Base-by-base conservation (phyloP, 1,284 basidiomycete species). In the Taiwanofungus camphoratus region DNA sequence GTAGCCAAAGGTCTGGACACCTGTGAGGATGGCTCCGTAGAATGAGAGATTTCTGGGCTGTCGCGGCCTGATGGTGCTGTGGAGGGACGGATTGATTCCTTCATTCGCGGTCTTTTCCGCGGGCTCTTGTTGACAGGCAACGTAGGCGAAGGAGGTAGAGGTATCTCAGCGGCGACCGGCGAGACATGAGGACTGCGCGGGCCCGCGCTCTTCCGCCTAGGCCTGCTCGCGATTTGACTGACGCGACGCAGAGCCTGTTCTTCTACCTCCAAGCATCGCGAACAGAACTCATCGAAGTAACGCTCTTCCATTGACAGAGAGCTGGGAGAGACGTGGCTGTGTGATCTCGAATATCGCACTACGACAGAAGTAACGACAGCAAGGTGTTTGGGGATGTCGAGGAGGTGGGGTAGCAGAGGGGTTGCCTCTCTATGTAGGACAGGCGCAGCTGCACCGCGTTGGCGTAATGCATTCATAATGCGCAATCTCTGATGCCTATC, bases 291-390 rank as follows among this genome's bases (percentile, higher is more conserved):
- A 36, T 56, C 48, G 47, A 63, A 58, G 30, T 45, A 22, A 13
- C 39, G 39, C 32, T 45, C 43, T 20, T 48, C 49, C 26, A 42
- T 48, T 31, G 37, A 36, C 33, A 35, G 47, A 46, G 36, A 46
- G 46, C 37, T 66, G 67, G 51, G 15, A 16, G 41, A 5, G 20
- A 41, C 45, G 41, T 52, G 54, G 37, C 41, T 48, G 29, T 52
- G 49, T 29, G 52, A 41, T 11, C 59, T 55, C 5, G 60, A 55
- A 51, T 77, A 71, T 31, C 85, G 80, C 39, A 83, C 76, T 13
- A 90, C 73, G 34, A 82, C 74, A n/a, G 86, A 85, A 20, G 79
- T 74, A 39, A 90, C 68, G 41, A 79, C 72, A 12, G 87, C 84
- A 30, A 89, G 70, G 53, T 87, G 79, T 54, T 76, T 75, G 4